Percentiles rank a stretch among this genome's conserved stretches.
Evolutionary conservation across 2,329 filamentous ascomycete species (phyloP).

Genomic region (Coniochaeta pulveracea): DNA sequence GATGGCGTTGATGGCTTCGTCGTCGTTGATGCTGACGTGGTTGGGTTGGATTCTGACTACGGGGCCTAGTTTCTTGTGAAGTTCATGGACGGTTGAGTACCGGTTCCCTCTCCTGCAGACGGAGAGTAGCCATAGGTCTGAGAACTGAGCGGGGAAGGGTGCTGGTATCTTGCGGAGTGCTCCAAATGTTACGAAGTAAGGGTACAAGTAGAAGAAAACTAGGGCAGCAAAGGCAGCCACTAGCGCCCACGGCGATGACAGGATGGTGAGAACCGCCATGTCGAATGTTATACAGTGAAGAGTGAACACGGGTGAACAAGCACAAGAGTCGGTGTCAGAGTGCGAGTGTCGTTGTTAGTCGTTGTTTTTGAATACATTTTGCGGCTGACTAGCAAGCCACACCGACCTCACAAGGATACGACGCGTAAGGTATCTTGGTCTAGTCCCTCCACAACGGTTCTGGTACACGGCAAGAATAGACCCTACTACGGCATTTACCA

Average conservation of each 20-base stretch:
- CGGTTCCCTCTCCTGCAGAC: constrained; percentile 54
- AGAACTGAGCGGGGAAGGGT: constrained; percentile 54
- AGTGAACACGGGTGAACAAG: too few species aligned
- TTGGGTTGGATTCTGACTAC: constrained; percentile 75
- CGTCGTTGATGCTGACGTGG: constrained; percentile 73
- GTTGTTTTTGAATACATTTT: too few species aligned
- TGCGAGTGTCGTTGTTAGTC: too few species aligned
- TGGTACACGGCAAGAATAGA: too few species aligned
- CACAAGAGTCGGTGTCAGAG: too few species aligned
- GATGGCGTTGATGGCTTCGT: constrained; percentile 61
- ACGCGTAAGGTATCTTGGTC: too few species aligned
- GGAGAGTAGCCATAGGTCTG: constrained; percentile 70
- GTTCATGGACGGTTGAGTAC: constrained; percentile 53
- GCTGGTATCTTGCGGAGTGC: constrained; percentile 44
- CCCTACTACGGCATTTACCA: too few species aligned
- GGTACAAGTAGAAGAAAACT: constrained; percentile 43
- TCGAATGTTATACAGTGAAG: background rate
- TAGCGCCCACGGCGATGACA: constrained; percentile 34
- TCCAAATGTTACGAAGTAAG: constrained; percentile 44
- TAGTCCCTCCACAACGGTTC: too few species aligned
- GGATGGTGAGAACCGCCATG: constrained; percentile 9
- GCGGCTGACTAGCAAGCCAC: too few species aligned
- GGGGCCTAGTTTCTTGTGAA: constrained; percentile 67
- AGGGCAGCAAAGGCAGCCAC: constrained; percentile 34
- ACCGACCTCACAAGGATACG: too few species aligned